phyloP scores from a whole-genome alignment of 2,329 filamentous ascomycete genomes.

The Ophiostoma sp. region DNA sequence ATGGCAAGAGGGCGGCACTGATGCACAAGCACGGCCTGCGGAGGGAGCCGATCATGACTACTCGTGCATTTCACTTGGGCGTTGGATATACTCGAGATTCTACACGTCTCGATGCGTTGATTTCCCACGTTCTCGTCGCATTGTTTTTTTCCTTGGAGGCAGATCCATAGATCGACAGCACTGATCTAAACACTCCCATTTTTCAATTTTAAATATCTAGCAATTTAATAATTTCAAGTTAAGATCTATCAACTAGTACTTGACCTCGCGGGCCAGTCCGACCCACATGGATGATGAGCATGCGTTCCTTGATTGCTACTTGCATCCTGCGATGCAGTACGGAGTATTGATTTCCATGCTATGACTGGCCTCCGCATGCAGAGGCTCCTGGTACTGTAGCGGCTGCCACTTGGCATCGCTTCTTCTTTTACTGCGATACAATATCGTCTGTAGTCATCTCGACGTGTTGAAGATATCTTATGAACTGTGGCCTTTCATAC shows the following conservation, averaged over 20 bases:
- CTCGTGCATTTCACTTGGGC: background rate
- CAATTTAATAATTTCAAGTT: background rate
- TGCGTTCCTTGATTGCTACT: background rate
- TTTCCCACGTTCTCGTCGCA: background rate
- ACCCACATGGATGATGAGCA: background rate
- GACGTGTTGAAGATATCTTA: too few species aligned
- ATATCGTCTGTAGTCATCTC: too few species aligned
- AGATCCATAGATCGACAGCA: background rate
- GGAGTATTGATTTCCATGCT: background rate
- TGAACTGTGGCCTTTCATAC: too few species aligned
- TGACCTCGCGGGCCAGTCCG: background rate
- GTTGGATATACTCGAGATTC: background rate
- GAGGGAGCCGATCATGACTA: background rate
- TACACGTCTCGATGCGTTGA: conserved; percentile 2
- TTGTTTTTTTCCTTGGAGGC: background rate
- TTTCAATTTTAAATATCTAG: background rate
- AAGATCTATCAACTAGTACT: background rate
- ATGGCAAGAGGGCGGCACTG: background rate
- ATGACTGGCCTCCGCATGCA: background rate
- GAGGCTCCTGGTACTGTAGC: too few species aligned
- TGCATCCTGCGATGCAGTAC: background rate
- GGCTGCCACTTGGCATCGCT: too few species aligned
- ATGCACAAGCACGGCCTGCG: too few species aligned
- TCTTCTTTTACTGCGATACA: too few species aligned
- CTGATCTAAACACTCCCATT: background rate